Conservation (phyloP, 768 basidiomycete species). For the Suillus tomentosus region DNA sequence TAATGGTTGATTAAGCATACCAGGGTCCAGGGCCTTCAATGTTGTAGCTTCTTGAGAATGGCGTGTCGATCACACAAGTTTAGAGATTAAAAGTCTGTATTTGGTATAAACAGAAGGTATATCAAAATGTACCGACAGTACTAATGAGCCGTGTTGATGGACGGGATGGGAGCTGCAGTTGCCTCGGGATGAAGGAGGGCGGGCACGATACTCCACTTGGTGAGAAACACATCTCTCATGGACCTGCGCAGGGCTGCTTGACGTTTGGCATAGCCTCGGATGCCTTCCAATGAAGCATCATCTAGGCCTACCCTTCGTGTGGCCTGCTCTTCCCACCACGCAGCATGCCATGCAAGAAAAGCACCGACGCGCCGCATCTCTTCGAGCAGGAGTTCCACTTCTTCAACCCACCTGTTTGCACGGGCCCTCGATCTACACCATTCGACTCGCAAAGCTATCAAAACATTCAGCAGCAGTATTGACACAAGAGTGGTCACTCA, state of each 20-base stretch:
- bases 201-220: background rate
- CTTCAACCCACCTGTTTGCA: background rate
- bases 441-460: slow-evolving; percentile 4
- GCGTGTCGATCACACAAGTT: background rate
- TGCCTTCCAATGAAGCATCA: background rate
- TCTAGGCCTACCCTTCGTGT: background rate
- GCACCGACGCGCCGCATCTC: background rate
- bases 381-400: background rate
- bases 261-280: background rate
- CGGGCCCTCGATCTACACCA: background rate
- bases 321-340: background rate
- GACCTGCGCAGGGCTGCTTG: background rate
- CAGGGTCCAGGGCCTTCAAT: background rate
- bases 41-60: background rate
- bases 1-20: background rate
- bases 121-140: background rate
- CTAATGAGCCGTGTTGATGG: background rate
- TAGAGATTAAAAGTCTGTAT: background rate
- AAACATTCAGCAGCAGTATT: background rate
- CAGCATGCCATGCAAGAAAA: slow-evolving; percentile 4
- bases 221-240: background rate
- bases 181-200: background rate
- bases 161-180: background rate
- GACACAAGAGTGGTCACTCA: background rate
- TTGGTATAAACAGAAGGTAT: no score